A percentile compares a stretch with the other conserved stretches of the same genome.
phyloP scores from a whole-genome alignment of 371 early-diverging fungal genomes.

The Rhizopus stolonifer region DNA sequence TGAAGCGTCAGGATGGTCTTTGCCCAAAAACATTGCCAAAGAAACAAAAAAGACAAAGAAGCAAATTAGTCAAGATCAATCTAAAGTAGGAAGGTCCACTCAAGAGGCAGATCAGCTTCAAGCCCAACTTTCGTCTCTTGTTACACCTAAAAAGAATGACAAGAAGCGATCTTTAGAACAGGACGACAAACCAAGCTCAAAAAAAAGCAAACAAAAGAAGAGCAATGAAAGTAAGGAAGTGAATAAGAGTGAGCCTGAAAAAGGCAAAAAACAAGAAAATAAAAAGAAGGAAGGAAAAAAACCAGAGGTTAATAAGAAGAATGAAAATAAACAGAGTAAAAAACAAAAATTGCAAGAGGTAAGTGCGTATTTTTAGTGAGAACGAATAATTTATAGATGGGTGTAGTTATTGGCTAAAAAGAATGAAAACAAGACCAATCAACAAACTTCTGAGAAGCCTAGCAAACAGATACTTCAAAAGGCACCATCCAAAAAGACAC shows the following conservation, averaged over 20 bases:
- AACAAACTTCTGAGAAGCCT: too few relatives aligned
- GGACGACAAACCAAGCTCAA: neutral
- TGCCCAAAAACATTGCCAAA: slow-evolving; percentile 32
- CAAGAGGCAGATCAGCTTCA: slow-evolving; percentile 37
- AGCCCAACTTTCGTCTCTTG: slow-evolving; percentile 25
- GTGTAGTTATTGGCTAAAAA: slow-evolving; percentile 15
- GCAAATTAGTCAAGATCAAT: slow-evolving; percentile 1
- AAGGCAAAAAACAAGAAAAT: neutral
- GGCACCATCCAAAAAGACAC: neutral
- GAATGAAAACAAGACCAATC: too few relatives aligned
- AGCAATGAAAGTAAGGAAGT: slow-evolving; percentile 10
- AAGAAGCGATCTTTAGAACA: slow-evolving; percentile 23
- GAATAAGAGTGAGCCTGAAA: slow-evolving; percentile 1
- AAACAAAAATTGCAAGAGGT: slow-evolving; percentile 28
- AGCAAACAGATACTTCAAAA: too few relatives aligned
- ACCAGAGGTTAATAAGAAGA: slow-evolving; percentile 1
- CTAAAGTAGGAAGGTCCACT: slow-evolving; percentile 17
- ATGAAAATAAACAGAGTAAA: slow-evolving; percentile 7
- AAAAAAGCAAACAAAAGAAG: slow-evolving; percentile 13
- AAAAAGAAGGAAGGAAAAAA: slow-evolving; percentile 11
- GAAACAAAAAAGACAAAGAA: slow-evolving; percentile 12
- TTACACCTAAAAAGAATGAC: slow-evolving; percentile 4
- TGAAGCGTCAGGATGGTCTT: slow-evolving; percentile 40
- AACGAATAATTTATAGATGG: too few relatives aligned
- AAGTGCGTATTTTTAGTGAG: too few relatives aligned